Base-by-base conservation (phyloP, 345 rosid species). In the Salix viminalis region DNA sequence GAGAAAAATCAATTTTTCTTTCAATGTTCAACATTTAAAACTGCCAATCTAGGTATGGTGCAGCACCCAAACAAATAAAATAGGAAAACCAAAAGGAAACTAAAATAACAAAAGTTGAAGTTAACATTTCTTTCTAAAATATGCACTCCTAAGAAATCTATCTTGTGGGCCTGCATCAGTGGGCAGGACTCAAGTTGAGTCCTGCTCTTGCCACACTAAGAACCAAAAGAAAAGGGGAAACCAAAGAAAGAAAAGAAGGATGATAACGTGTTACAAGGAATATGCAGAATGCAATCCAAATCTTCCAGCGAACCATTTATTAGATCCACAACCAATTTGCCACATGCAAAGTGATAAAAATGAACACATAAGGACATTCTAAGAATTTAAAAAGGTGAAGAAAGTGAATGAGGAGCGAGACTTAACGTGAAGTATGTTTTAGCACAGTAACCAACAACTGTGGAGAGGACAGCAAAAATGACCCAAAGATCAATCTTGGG, bases 381-480 rank as follows among this genome's bases (percentile, higher is more conserved):
- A 58, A 28, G 15, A 58, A 58, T 10, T 9, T 9, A 58, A 58
- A 65, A 34, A 13, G 21, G 36, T 65, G 8, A 30, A 15, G 32
- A 65, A 6, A 15, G 68, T 48, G 48, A 64, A 5, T 65, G 23
- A 39, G 66, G 77, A 32, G 34, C 34, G 82, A 75, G 76, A 87
- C 90, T 87, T 85, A 76, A 96, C 98, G 99, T 93, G 91, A 96
- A 96, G 84, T 96, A 96, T 80, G 95, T 96, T 86, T 96, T 96
- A 8, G 93, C 99, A 85, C 93, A 86, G 82, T 96, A 96, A 77
- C 98, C 99, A 76, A 96, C 71, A 84, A 96, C 95, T 4, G 99
- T 88, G 70, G 99, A 92, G 48, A 95, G 81, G 74, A 95, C 73
- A 56, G 99, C 99, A 77, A 89, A 74, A 71, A 90, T 90, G 80